Percentiles rank a stretch among this genome's conserved stretches.
Conservation (phyloP, 1,284 basidiomycete genomes). For the Butyriboletus appendiculatus region DNA sequence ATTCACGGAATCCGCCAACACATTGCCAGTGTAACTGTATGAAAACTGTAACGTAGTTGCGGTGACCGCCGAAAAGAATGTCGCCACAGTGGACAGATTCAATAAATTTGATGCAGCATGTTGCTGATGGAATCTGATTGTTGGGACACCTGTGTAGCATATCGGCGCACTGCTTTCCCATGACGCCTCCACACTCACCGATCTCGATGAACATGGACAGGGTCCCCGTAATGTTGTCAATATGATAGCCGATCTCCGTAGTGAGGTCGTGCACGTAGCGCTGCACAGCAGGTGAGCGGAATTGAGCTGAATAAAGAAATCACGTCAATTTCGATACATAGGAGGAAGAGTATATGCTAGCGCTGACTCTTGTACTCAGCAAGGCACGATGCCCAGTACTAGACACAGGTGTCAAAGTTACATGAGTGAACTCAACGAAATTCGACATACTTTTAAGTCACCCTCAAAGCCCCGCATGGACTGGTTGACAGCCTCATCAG, state of each 20-base stretch:
- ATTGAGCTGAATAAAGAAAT: slow-evolving; percentile 42
- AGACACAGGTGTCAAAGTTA: slow-evolving; percentile 16
- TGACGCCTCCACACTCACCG: slow-evolving; percentile 38
- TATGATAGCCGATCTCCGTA: slow-evolving; percentile 54
- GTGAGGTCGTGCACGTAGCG: slow-evolving; percentile 56
- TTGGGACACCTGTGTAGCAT: slow-evolving; percentile 51
- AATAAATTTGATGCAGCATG: slow-evolving; percentile 53
- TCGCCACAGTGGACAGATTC: slow-evolving; percentile 59
- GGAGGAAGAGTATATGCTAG: not conserved
- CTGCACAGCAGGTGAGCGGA: slow-evolving; percentile 53
- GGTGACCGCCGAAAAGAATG: slow-evolving; percentile 62
- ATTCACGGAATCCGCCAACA: slow-evolving; percentile 48
- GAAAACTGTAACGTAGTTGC: slow-evolving; percentile 58
- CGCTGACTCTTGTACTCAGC: slow-evolving; percentile 36
- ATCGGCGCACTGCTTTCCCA: slow-evolving; percentile 22
- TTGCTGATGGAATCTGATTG: slow-evolving; percentile 60
- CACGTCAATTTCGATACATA: slow-evolving; percentile 13
- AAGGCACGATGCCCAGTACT: slow-evolving; percentile 39
- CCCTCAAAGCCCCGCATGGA: slow-evolving; percentile 52
- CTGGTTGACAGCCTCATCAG: slow-evolving; percentile 54
- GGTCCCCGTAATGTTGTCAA: slow-evolving; percentile 53
- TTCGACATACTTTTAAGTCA: slow-evolving; percentile 46
- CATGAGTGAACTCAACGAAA: not conserved
- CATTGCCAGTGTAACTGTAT: slow-evolving; percentile 31
- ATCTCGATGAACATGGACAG: slow-evolving; percentile 56